phyloP scores from a whole-genome alignment of 2,329 filamentous ascomycete genomes.

The Phialophora verrucosa region DNA sequence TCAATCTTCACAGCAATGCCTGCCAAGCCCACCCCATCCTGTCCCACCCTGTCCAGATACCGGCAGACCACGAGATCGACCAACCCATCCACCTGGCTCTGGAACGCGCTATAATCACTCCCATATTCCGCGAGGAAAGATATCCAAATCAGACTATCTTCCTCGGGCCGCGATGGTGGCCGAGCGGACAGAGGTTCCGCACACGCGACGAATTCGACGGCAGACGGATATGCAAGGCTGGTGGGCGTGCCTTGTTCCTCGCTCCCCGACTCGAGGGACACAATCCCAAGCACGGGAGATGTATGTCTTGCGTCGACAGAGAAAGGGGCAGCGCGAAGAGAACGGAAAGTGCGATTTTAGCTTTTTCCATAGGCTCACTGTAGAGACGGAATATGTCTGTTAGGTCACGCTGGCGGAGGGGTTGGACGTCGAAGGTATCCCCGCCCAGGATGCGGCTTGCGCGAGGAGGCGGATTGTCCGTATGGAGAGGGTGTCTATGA shows the following conservation, averaged over 20 bases:
- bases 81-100: constrained; percentile 1
- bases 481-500: background rate
- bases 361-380: background rate
- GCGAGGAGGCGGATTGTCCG: constrained; percentile 1
- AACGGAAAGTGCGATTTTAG: background rate
- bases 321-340: constrained; percentile 1
- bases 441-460: constrained; percentile 1
- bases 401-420: background rate
- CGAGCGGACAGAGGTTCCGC: background rate
- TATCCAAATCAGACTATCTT: constrained; percentile 1
- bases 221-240: background rate
- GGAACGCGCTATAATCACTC: background rate
- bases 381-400: constrained; percentile 2
- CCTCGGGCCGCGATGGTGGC: background rate
- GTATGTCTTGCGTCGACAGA: background rate
- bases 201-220: background rate
- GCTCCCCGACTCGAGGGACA: constrained; percentile 4
- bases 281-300: background rate
- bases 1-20: background rate
- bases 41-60: background rate
- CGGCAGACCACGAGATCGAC: background rate
- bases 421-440: background rate
- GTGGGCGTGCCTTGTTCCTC: background rate
- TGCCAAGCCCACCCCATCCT: background rate
- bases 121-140: constrained; percentile 6